Conservation (phyloP, 305 asterid genomes). For the Solanum hybrid region DNA sequence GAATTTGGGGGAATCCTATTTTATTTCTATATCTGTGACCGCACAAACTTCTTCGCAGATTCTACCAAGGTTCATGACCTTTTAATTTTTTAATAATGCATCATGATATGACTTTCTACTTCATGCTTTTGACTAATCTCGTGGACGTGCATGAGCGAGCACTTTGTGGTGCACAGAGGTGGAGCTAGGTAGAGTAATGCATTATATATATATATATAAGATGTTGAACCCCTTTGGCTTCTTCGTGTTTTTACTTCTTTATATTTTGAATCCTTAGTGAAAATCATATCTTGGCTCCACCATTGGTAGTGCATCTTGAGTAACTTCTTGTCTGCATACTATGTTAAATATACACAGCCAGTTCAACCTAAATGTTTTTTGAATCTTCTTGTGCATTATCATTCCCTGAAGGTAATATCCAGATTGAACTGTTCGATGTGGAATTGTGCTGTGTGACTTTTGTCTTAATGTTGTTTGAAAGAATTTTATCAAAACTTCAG, state of each 20-base stretch:
- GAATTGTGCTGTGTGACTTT: not conserved
- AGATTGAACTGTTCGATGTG: not conserved
- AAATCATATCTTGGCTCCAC: not conserved
- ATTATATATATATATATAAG: not conserved
- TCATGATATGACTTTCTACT: not conserved
- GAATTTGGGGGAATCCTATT: conserved; percentile 80
- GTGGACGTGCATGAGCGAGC: not conserved
- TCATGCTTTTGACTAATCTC: not conserved
- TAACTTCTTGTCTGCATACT: not conserved
- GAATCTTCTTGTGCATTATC: not conserved
- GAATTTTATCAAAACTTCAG: not conserved
- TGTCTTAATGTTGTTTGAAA: not conserved
- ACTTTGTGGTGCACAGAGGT: not conserved
- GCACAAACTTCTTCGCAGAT: conserved; percentile 68
- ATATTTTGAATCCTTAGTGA: not conserved
- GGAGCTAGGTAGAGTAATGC: not conserved
- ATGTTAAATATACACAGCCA: not conserved
- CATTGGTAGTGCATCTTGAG: not conserved
- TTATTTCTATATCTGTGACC: conserved; percentile 85
- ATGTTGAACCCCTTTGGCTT: not conserved
- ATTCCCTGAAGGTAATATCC: not conserved
- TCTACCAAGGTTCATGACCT: conserved; percentile 63
- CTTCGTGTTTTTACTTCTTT: not conserved
- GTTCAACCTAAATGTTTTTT: not conserved
- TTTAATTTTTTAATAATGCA: not conserved